Evolutionary conservation across 176 grass and related monocot species (phyloP), one percentile per base, ranked within the genome.

Genomic region (Microstegium vimineum): DNA sequence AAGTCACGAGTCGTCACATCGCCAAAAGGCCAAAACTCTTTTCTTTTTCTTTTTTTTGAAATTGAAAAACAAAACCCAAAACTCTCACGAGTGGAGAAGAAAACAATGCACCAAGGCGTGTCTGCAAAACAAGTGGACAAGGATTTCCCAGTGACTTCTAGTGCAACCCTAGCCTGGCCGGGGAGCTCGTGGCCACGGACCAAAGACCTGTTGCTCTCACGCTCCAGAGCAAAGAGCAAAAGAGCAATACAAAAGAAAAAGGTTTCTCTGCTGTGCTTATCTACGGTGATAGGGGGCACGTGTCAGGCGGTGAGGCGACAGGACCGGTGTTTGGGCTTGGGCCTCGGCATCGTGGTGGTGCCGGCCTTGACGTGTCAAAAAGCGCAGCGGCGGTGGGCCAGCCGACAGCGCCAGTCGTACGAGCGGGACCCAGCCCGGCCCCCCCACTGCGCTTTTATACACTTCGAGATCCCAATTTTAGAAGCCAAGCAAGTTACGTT

Each of bases 291-390:
- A 2, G 11, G 75, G 23, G 54, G n/a, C 77, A 56, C 9, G 68
- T 66, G 67, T 79, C 75, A 0, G 8, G 14, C 14, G 31, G 10
- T 12, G 74, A 59, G 66, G 23, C 49, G 71, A 14, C 80, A 56
- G 65, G 10, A 5, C 8, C 42, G 62, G 69, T 74, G 26, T 66
- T 49, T 27, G 26, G 76, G 25, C 46, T 28, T 4, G 8, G 9
- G 69, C 1, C 7, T 9, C 3, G 5, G 70, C 51, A 56, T 18
- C 28, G 9, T 51, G 16, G 15, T 51, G 56, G 40, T 38, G 67
- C n/a, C n/a, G 42, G 37, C 3, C 17, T 66, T 45, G 73, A 89
- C 75, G 69, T 69, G 81, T 66, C 75, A 32, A 75, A 89, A 89
- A 69, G 81, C 36, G 61, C 27, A 17, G 8, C 5, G 22, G 0